Percentiles rank a stretch among this genome's conserved stretches.
Conservation (phyloP, 768 basidiomycete genomes). For the Trametopsis cervina region DNA sequence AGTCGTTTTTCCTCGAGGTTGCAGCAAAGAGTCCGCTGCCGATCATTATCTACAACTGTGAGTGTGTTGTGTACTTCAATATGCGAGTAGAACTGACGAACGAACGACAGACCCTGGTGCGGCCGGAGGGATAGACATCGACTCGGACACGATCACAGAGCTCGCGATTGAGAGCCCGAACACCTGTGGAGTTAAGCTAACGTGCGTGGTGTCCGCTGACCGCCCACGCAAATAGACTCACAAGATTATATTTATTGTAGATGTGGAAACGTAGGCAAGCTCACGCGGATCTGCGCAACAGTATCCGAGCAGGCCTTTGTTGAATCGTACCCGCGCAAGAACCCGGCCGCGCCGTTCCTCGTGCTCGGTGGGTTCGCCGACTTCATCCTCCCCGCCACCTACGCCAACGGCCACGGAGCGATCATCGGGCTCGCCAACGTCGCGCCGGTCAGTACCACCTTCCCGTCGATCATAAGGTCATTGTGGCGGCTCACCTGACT, state of each 20-base stretch:
- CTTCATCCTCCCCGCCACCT: conserved; percentile 69
- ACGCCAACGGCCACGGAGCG: conserved; percentile 77
- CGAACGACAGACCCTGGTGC: conserved; percentile 67
- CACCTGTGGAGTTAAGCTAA: conserved; percentile 82
- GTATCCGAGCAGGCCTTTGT: conserved; percentile 54
- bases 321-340: conserved; percentile 59
- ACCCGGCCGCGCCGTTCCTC: conserved; percentile 63
- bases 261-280: conserved; percentile 88
- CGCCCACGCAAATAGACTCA: background rate
- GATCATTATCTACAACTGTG: conserved; percentile 85
- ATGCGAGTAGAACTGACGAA: background rate
- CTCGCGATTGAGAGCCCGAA: conserved; percentile 74
- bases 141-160: conserved; percentile 80
- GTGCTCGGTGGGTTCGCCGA: conserved; percentile 85
- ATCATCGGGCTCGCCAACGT: conserved; percentile 88
- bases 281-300: conserved; percentile 73
- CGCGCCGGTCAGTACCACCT: conserved; percentile 50
- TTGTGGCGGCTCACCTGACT: background rate
- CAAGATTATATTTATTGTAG: conserved; percentile 29
- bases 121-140: conserved; percentile 83
- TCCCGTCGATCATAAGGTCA: background rate
- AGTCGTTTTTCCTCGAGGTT: conserved; percentile 74
- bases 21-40: conserved; percentile 78
- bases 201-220: conserved; percentile 39
- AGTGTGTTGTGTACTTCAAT: conserved; percentile 20